Conservation (phyloP, 176 grass and related monocot genomes). For the Paspalum vaginatum region DNA sequence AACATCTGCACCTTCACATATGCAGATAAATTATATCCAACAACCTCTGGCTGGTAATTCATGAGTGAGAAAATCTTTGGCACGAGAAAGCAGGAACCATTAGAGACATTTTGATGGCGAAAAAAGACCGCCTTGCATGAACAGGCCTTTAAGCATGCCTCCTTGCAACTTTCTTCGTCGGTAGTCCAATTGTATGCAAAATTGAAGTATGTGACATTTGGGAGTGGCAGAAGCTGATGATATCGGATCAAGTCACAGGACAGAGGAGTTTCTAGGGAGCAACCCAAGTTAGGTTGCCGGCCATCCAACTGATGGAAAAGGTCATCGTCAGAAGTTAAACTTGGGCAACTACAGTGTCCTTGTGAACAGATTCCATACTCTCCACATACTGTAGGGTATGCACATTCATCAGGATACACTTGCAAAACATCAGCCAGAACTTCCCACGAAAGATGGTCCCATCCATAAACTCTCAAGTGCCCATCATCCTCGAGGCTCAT, state of each 20-base stretch:
- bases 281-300: conserved; percentile 43
- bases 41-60: conserved; percentile 43
- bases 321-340: neutral
- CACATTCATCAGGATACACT: conserved; percentile 46
- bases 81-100: conserved; percentile 64
- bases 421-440: conserved; percentile 45
- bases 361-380: conserved; percentile 62
- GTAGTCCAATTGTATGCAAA: conserved; percentile 52
- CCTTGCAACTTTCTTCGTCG: conserved; percentile 68
- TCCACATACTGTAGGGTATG: conserved; percentile 65
- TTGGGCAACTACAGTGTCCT: conserved; percentile 57
- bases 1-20: conserved; percentile 81
- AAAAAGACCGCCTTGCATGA: conserved; percentile 77
- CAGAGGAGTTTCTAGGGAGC: conserved; percentile 49
- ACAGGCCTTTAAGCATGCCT: conserved; percentile 72
- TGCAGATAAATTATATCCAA: conserved; percentile 68
- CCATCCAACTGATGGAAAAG: conserved; percentile 41
- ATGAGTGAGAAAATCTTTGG: conserved; percentile 69
- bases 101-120: conserved; percentile 42
- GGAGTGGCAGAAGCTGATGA: conserved; percentile 53
- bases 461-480: conserved; percentile 56
- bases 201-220: conserved; percentile 62
- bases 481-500: conserved; percentile 69
- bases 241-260: conserved; percentile 54
- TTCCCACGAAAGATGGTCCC: conserved; percentile 30